Base-by-base conservation (phyloP, 345 rosid species). In the Adansonia digitata region DNA sequence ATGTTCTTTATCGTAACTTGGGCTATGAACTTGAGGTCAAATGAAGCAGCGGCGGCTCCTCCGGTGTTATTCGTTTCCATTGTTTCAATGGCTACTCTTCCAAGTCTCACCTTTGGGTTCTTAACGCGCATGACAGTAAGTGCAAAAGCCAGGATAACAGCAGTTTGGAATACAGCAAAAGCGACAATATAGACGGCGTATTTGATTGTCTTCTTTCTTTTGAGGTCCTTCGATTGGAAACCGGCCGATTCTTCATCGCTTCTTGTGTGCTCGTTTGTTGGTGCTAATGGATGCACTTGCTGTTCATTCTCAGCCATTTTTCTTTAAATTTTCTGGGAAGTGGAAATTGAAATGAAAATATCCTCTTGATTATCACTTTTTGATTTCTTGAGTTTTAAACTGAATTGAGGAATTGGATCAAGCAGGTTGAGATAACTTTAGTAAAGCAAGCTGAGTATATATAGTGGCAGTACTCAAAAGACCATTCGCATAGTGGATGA, bases 1-100 rank as follows among this genome's bases (percentile, higher is more conserved):
- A 35, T 3, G 53, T 86, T 88, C 74, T 78, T 56, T 8, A 86
- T 48, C 20, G 76, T 78, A 9, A 86, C 61, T 51, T 72, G 82
- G 0, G 84, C 71, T 4, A 56, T 43, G 2, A 86, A 69, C 1
- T 80, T 79, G 59, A 68, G 73, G 51, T 59, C 83, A 59, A 85
- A 39, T 1, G 73, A 77, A 5, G 88, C 74, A 13, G 40, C n/a
- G n/a, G n/a, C n/a, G n/a, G n/a, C n/a, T n/a, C n/a, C 27, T 20
- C 14, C 48, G 6, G 14, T 66, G 29, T 39, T 66, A 24, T 20
- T 66, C 13, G 71, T 66, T 22, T 40, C 31, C 49, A 66, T 37
- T 11, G 18, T 66, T 42, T 66, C 18, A 42, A 66, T 12, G 17
- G 29, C 5, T n/a, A 42, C 7, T 66, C 12, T 42, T 5, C 71